Conservation (phyloP, 2,329 filamentous ascomycete species). For the Aspergillus eucalypticola region DNA sequence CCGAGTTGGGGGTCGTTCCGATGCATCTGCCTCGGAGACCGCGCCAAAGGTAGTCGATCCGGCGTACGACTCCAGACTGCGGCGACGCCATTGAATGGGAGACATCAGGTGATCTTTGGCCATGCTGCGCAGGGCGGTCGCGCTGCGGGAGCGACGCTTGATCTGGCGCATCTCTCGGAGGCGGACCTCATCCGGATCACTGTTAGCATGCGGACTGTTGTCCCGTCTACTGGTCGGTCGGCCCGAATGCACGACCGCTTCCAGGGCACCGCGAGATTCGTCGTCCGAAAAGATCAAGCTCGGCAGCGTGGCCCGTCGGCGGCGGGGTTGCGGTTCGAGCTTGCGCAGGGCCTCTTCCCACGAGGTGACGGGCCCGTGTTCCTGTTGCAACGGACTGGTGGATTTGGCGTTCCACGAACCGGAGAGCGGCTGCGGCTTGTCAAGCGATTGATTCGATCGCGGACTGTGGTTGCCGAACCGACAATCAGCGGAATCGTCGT, state of each 20-base stretch:
- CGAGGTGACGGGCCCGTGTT: conserved; percentile 23
- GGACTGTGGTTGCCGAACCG: conserved; percentile 15
- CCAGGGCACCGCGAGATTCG: conserved; percentile 35
- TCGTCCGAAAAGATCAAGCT: conserved; percentile 47
- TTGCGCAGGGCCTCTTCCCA: conserved; percentile 24
- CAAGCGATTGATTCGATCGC: conserved; percentile 11
- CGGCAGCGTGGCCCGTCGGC: conserved; percentile 47
- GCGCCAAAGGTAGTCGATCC: conserved; percentile 36
- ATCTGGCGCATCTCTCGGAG: conserved; percentile 27
- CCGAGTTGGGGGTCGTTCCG: conserved; percentile 29
- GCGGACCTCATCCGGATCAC: conserved; percentile 21
- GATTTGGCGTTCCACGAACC: conserved; percentile 29
- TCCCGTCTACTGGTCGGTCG: conserved; percentile 10
- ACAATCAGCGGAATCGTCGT: conserved; percentile 26
- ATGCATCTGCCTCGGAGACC: conserved; percentile 30
- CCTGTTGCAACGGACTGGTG: conserved; percentile 25
- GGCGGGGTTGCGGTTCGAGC: conserved; percentile 26
- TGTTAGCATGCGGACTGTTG: conserved; percentile 16
- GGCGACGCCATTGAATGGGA: conserved; percentile 44
- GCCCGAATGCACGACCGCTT: conserved; percentile 26
- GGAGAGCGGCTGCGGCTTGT: conserved; percentile 26
- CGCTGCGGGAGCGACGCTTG: conserved; percentile 49
- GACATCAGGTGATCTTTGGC: conserved; percentile 40
- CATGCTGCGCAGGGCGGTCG: conserved; percentile 40
- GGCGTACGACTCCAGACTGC: conserved; percentile 43